These are phyloP conservation scores for Colletotrichum limetticola DNA, from an alignment of 2,329 filamentous ascomycete species.

Conservation along the genomic window DNA sequence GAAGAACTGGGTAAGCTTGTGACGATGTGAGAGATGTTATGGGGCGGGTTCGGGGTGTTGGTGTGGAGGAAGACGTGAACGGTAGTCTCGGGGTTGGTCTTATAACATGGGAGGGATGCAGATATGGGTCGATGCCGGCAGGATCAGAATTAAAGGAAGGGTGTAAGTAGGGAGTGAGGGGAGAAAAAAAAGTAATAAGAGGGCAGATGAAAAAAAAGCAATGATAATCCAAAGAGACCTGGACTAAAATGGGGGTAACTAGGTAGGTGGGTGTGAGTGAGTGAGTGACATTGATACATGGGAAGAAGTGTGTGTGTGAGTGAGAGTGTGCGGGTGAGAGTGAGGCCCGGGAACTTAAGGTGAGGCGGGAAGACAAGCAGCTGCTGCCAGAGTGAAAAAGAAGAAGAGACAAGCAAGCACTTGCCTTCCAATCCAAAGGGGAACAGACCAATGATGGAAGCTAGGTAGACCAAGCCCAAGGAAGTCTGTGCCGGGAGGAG, in stretches of 20 bases:
- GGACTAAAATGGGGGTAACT: slow-evolving; percentile 18
- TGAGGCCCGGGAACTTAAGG: slow-evolving; percentile 18
- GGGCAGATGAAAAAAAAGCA: slow-evolving; percentile 24
- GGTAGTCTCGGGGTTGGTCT: slow-evolving; percentile 31
- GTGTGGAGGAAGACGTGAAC: slow-evolving; percentile 28
- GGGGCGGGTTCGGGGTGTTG: slow-evolving; percentile 25
- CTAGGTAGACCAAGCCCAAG: slow-evolving; percentile 11
- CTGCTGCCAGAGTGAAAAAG: not conserved
- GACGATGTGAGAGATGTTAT: slow-evolving; percentile 26
- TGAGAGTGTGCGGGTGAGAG: not conserved
- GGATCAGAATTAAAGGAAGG: not conserved
- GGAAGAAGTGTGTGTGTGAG: not conserved
- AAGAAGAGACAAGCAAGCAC: slow-evolving; percentile 10
- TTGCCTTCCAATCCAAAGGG: slow-evolving; percentile 10
- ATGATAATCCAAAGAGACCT: slow-evolving; percentile 16
- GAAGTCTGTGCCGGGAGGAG: slow-evolving; percentile 17
- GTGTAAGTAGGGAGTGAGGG: slow-evolving; percentile 2
- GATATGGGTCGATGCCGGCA: slow-evolving; percentile 31
- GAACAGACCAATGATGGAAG: slow-evolving; percentile 17
- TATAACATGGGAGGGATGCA: slow-evolving; percentile 33
- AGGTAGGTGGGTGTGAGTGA: slow-evolving; percentile 6
- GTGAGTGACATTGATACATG: not conserved
- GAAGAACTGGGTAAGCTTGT: slow-evolving; percentile 27
- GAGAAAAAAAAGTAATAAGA: slow-evolving; percentile 16
- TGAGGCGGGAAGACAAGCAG: slow-evolving; percentile 22